These are phyloP conservation scores for Nakazawaea holstii DNA, from an alignment of 805 yeast species.

Conservation along the genomic window DNA sequence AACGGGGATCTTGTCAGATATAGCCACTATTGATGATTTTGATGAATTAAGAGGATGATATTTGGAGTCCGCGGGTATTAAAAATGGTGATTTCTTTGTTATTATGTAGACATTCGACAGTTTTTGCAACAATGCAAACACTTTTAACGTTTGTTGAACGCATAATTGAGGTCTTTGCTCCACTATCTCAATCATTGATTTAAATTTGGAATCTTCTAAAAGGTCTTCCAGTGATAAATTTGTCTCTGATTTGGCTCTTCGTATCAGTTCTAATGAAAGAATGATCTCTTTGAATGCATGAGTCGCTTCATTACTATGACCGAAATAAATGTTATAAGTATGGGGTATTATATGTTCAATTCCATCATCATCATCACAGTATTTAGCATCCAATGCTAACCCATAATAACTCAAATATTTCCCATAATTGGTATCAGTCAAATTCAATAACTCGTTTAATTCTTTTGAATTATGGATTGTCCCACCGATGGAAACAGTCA, in stretches of 20 bases:
- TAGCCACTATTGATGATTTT: slow-evolving; percentile 17
- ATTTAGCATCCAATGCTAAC: slow-evolving; percentile 22
- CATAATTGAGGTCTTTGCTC: slow-evolving; percentile 9
- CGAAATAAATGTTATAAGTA: slow-evolving; percentile 26
- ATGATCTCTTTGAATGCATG: slow-evolving; percentile 26
- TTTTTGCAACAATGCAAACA: slow-evolving; percentile 18
- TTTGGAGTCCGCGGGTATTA: slow-evolving; percentile 20
- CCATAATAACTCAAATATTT: slow-evolving; percentile 22
- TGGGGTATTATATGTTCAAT: slow-evolving; percentile 1
- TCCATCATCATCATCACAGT: slow-evolving; percentile 1
- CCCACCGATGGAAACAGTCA: slow-evolving; percentile 56
- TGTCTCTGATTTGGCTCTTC: slow-evolving; percentile 11
- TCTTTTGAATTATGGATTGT: slow-evolving; percentile 49
- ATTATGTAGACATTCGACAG: slow-evolving; percentile 24
- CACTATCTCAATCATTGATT: slow-evolving; percentile 4
- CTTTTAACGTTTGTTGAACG: slow-evolving; percentile 16
- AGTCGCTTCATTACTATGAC: slow-evolving; percentile 29
- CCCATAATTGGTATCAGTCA: slow-evolving; percentile 19
- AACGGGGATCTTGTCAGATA: slow-evolving; percentile 18
- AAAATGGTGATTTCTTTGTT: slow-evolving; percentile 24
- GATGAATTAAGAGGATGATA: slow-evolving; percentile 21
- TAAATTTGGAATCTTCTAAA: slow-evolving; percentile 2
- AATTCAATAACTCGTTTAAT: slow-evolving; percentile 30
- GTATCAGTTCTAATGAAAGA: slow-evolving; percentile 22
- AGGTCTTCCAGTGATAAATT: neutral